Base-by-base conservation (phyloP, 805 yeast genomes). In the Ogataea minuta region DNA sequence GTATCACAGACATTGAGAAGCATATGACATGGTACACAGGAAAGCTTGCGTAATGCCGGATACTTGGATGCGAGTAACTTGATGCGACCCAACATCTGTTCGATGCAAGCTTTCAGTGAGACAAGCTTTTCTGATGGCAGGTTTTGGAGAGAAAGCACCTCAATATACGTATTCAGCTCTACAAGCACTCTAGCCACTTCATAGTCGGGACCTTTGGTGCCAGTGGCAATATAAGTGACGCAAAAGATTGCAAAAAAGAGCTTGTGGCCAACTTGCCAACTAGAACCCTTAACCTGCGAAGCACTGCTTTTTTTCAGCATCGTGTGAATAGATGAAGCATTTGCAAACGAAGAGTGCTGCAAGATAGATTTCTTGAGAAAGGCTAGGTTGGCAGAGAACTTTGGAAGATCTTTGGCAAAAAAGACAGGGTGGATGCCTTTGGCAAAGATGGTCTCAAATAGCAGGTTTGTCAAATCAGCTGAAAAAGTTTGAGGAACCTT, bases 21-120 rank as follows among this genome's bases (percentile, higher is more conserved):
- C 44, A 46, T 30, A 25, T 46, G 50, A 19, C 43, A 38, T 4
- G 50, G 50, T 12, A 43, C 41, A 10, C 31, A 26, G 9, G 36
- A 13, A n/a, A 46, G 20, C 24, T 41, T 43, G 24, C 36, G 36
- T 26, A 46, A 19, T 4, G 20, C 14, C 16, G 36, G 13, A 20
- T 20, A 17, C 23, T 41, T 35, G 11, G 43, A 15, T 9, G 42
- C 19, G 9, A 35, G 19, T 2, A 14, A 21, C 12, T 36, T 29
- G 19, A 41, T 13, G n/a, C 24, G 24, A 6, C 16, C 14, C 16
- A 46, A 24, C 16, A 43, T 35, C 23, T 27, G 26, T 8, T n/a
- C 20, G 17, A 46, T 31, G 25, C 28, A 25, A 5, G 3, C 4
- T 16, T 24, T 29, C 16, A 46, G 9, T 23, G 14, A n/a, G 2